Evolutionary conservation across 106 monocot species (phyloP), one percentile per base, ranked within the genome.

Genomic region (Vanilla planifolia): DNA sequence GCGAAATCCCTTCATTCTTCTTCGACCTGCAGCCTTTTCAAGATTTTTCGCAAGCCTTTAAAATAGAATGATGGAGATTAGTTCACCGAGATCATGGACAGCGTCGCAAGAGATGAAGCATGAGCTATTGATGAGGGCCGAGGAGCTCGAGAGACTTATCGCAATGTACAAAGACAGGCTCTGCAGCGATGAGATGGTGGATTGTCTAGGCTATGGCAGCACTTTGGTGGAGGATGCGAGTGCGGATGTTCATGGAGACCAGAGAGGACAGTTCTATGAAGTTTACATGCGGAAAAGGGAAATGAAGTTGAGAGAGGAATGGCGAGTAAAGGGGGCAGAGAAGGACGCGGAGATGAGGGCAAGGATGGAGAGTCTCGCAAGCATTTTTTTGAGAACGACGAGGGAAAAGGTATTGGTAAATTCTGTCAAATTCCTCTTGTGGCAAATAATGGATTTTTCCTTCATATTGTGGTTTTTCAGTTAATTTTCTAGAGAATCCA

Each of bases 311-410:
- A 55, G 53, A 6, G 53, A 55, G 53, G 53, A 30, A 30, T 55
- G 53, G 53, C 13, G 53, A 32, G 28, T 30, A 23, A 55, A 28
- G 10, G 53, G 53, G 10, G 32, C 32, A 15, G 53, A 33, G 28
- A 55, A 55, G 53, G 30, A 55, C 28, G 53, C 53, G 16, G 53
- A 55, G n/a, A 16, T 55, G 53, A 55, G 30, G 30, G 53, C 27
- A 32, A 55, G 15, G 32, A 55, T 55, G 53, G 2, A 55, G 30
- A 32, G 15, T 55, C 53, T 55, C 13, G 32, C 6, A 23, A 55
- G 53, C 32, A 55, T 23, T 32, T 55, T 30, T 55, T 33, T n/a
- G 2, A 15, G n/a, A 10, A n/a, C 32, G 27, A n/a, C 16, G 30
- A 55, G 23, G 30, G n/a, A 9, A 16, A 55, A 55, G 53, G 53